Evolutionary conservation across 306 rosid genomes (phyloP).

Genomic region (Abrus pulchellus): DNA sequence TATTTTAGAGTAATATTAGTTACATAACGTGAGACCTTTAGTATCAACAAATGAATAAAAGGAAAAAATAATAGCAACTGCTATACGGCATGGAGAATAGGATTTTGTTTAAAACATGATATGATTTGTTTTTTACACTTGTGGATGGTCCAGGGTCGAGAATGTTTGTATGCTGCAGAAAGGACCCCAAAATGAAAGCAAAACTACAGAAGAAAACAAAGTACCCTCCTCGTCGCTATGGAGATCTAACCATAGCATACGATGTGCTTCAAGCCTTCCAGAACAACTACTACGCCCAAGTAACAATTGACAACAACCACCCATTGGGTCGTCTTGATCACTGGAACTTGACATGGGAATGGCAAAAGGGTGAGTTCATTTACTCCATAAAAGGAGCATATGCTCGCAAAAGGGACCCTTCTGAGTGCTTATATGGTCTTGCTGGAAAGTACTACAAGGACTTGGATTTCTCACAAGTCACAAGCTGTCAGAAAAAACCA

Average conservation of each 20-base stretch:
- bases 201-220: slow-evolving; percentile 50
- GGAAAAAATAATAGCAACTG: too few relatives aligned
- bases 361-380: slow-evolving; percentile 88
- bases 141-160: slow-evolving; percentile 54
- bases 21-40: too few relatives aligned
- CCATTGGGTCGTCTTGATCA: slow-evolving; percentile 88
- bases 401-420: slow-evolving; percentile 60
- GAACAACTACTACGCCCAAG: slow-evolving; percentile 68
- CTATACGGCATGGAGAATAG: too few relatives aligned
- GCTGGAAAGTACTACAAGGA: slow-evolving; percentile 61
- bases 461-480: slow-evolving; percentile 76
- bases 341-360: slow-evolving; percentile 92
- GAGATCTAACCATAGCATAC: slow-evolving; percentile 75
- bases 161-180: slow-evolving; percentile 80
- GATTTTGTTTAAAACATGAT: background rate
- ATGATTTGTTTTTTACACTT: background rate
- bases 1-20: background rate
- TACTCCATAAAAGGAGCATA: slow-evolving; percentile 74
- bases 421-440: slow-evolving; percentile 68
- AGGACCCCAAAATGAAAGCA: slow-evolving; percentile 72
- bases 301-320: slow-evolving; percentile 75
- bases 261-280: slow-evolving; percentile 70
- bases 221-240: slow-evolving; percentile 64
- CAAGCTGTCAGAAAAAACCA: slow-evolving; percentile 73
- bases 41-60: too few relatives aligned